Base-by-base conservation (phyloP, 306 rosid genomes). In the Hippophae rhamnoides region DNA sequence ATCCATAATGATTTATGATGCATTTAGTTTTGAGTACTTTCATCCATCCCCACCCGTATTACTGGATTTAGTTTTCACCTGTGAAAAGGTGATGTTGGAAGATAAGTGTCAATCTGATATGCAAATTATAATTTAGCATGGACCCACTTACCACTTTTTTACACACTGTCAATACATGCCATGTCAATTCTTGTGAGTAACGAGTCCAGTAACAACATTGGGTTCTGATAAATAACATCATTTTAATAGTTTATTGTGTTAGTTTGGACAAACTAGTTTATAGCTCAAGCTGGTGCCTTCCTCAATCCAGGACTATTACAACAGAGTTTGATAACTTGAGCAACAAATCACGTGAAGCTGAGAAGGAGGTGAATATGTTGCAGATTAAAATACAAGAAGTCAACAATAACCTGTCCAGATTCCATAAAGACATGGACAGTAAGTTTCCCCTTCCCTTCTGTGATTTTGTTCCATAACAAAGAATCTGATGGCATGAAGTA, bases 391-490 rank as follows among this genome's bases (percentile, higher is more conserved):
- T 83, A 70, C 65, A 81, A 65, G 98, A 83, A 72, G 84, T 76
- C 63, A 74, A 81, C 52, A 78, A 53, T 72, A 85, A 74, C 61
- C 71, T 83, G 48, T 83, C 79, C 68, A 92, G 77, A 75, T 68
- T 83, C 70, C 83, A 52, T 31, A 92, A 81, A 78, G 95, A 92
- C 79, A 63, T 83, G 80, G 95, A 85, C 41, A 81, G 98, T 87
- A 74, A 81, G 98, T 61, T 73, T 53, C 11, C 8, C 47, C 46
- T 41, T 23, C 11, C 12, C 43, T 63, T 48, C 48, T 60, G 50
- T 65, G 53, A 58, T 64, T 23, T 44, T 53, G 54, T 61, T 43
- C 57, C 45, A 43, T 56, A 14, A 18, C 66, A 41, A 40, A 27
- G 26, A 57, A 42, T 52, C 50, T 59, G 23, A 9, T 49, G 27